Base-by-base conservation (phyloP, 2,329 filamentous ascomycete genomes). In the Dactylellina parvicollis region DNA sequence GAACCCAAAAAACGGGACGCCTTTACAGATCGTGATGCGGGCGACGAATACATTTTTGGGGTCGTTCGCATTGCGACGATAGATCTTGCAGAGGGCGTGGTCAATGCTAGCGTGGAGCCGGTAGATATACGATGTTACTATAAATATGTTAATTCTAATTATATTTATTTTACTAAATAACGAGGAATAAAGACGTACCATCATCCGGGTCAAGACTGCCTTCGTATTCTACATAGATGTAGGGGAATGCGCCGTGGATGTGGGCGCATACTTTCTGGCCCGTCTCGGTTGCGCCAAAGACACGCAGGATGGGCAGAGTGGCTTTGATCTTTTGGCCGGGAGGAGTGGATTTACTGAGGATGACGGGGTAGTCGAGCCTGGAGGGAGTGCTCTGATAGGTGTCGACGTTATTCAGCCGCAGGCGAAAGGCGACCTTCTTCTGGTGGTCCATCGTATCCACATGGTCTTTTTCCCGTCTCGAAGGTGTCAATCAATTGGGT, bases 201-300 rank as follows among this genome's bases (percentile, higher is more conserved):
- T 89, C 85, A 75, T 90, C 85, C 8, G 85, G 83, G 40, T 84
- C 84, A 72, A 95, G 80, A 76, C 86, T 86, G 20, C 91, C 92
- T 50, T 85, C 83, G 80, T 96, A 96, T 80, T 94, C 90, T 64
- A 99, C 84, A 79, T 92, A 98, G n/a, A 98, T 83, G 79, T 99
- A 99, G 0, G 95, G 95, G 78, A 99, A 93, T 20, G 92, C 92
- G 72, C 96, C 95, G 81, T 98, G 95, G 64, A 99, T 88, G 82
- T 99, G 95, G 28, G 92, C 92, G 82, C 95, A 97, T 14, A 97
- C 92, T 79, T 96, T 97, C 81, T 98, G 93, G 0, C 95, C 95
- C 0, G 92, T 95, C 80, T 96, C 92, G 0, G 94, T 97, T 2
- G 92, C 89, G 0, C 95, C 95, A 81, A 98, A 99, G 9, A 96